Evolutionary conservation across 495 filamentous ascomycete species (phyloP), one percentile per base, ranked within the genome.

Genomic region (Entonaema liquescens): DNA sequence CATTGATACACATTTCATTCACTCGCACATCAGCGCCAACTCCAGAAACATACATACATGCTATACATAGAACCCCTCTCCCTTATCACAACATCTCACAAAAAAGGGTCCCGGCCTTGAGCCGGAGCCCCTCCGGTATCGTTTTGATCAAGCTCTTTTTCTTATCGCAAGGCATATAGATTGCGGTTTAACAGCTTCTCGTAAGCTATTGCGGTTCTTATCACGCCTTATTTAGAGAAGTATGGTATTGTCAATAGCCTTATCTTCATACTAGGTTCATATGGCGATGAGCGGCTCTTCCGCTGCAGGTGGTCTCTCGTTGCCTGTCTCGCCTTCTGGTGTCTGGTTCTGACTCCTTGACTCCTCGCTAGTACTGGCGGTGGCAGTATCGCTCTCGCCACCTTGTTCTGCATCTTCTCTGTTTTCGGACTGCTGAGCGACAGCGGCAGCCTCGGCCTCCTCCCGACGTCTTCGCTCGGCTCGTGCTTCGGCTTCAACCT

Each of bases 401-500:
- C 35, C 52, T n/a, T 65, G 64, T 26, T 61, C 60, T 7, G 61
- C 38, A 13, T 57, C 40, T 19, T 58, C 68, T 23, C 19, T 33
- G 6, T 29, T 40, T 17, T 56, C 68, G 17, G 68, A 28, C 9
- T 65, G 56, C 21, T 62, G 38, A 29, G 65, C 69, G 13, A 72
- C 69, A 2, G 74, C 76, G 17, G 78, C 78, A 9, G 80, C 85
- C 8, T 79, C 81, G 59, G 84, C 84, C 58, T 81, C 82, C 54
- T 84, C 77, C 50, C 79, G 79, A 65, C 83, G 73, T 68, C 83
- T 79, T 36, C 83, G 85, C 73, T 87, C 81, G 50, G 83, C 83
- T 28, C 83, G 84, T 70, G 89, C 89, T 7, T 88, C 87, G 3
- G 84, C 87, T 72, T 91, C 89, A 38, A 89, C 83, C 36, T 88